These are phyloP conservation scores for Ganoderma meredithae DNA, from an alignment of 1,284 basidiomycete genomes.

Conservation along the genomic window DNA sequence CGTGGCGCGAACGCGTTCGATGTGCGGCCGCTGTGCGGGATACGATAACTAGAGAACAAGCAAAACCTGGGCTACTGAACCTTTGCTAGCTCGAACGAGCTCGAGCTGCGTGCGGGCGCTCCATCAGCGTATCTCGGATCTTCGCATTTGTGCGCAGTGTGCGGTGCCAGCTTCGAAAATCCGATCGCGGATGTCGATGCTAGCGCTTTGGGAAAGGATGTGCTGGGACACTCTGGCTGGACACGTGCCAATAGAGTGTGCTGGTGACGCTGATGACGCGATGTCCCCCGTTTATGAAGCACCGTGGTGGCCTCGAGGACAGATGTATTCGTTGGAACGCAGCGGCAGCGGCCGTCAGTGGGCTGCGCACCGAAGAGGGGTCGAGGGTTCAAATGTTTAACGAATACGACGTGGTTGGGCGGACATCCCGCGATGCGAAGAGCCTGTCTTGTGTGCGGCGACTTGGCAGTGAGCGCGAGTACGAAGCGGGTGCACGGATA, in stretches of 20 bases:
- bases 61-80: too few species aligned
- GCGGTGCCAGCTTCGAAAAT: too few species aligned
- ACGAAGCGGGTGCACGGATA: background rate
- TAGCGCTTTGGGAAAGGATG: background rate
- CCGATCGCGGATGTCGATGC: too few species aligned
- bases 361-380: background rate
- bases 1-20: background rate
- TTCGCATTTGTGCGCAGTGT: background rate
- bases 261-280: background rate
- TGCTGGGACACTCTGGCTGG: background rate
- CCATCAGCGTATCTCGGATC: background rate
- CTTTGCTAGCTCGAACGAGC: too few species aligned
- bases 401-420: background rate
- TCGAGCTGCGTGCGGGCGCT: too few species aligned
- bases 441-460: background rate
- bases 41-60: background rate
- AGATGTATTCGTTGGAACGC: background rate
- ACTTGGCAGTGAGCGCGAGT: background rate
- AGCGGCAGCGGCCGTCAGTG: background rate
- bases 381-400: background rate
- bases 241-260: background rate
- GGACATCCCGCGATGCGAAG: slow-evolving; percentile 1
- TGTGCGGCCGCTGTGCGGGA: background rate
- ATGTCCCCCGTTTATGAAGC: background rate
- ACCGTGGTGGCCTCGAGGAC: background rate